Conservation (phyloP, 2,329 filamentous ascomycete genomes). For the Hymenotorrendiella dingleyae region DNA sequence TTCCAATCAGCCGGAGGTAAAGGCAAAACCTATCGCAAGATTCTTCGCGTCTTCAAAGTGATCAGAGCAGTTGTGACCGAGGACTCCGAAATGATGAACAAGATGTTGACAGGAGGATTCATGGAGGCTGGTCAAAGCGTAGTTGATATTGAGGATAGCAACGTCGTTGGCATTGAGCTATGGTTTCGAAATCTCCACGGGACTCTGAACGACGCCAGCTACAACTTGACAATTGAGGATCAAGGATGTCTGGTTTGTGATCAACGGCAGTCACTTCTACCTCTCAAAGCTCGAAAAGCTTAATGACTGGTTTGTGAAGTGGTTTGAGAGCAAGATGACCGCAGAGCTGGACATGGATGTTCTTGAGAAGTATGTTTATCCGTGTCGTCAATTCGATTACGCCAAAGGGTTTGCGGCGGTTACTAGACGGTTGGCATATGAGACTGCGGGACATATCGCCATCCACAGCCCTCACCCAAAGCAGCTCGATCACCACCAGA, state of each 20-base stretch:
- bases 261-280: not conserved
- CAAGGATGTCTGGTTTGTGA: not conserved
- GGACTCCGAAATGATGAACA: not conserved
- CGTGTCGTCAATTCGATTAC: slow-evolving; percentile 2
- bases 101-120: not conserved
- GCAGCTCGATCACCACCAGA: not conserved
- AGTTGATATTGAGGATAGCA: not conserved
- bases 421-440: not conserved
- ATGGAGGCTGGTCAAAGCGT: not conserved
- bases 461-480: not conserved
- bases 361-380: slow-evolving; percentile 1
- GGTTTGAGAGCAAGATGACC: not conserved
- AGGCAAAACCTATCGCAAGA: not conserved
- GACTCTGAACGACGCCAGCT: not conserved
- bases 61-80: not conserved
- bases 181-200: slow-evolving; percentile 1
- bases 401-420: not conserved
- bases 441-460: not conserved
- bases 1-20: not conserved
- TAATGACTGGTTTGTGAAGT: slow-evolving; percentile 1
- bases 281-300: slow-evolving; percentile 1
- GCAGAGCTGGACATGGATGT: not conserved
- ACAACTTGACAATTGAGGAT: not conserved
- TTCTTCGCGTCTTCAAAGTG: not conserved
- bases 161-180: not conserved